Percentiles rank a stretch among this genome's conserved stretches.
phyloP scores from a whole-genome alignment of 2,329 filamentous ascomycete genomes.

The Botrytis hyacinthi region DNA sequence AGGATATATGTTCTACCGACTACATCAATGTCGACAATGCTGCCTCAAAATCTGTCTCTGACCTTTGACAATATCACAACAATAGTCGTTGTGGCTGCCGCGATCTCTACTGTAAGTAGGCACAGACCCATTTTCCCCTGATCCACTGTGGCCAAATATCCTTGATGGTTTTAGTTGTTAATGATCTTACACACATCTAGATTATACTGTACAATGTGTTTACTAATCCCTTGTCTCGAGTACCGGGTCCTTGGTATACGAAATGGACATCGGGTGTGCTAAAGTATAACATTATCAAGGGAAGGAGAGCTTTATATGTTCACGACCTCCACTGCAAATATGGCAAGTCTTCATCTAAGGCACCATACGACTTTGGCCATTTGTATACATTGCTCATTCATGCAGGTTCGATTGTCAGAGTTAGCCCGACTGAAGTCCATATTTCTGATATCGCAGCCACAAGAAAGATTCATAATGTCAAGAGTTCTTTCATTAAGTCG shows the following conservation, averaged over 20 bases:
- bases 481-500: background rate
- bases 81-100: too few species aligned
- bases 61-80: too few species aligned
- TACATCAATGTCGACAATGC: too few species aligned
- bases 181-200: background rate
- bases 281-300: background rate
- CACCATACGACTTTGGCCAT: background rate
- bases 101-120: too few species aligned
- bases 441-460: background rate
- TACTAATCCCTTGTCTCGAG: background rate
- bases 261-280: background rate
- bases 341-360: background rate
- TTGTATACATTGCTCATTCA: background rate
- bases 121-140: too few species aligned
- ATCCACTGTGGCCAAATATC: too few species aligned
- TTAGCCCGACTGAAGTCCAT: background rate
- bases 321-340: background rate
- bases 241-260: background rate
- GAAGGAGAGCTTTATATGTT: background rate
- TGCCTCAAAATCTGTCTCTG: too few species aligned
- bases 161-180: too few species aligned
- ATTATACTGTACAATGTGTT: background rate
- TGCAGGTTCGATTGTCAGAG: background rate
- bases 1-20: too few species aligned
- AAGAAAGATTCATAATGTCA: background rate